These are phyloP conservation scores for Neurospora sp. DNA, from an alignment of 495 filamentous ascomycete genomes.

Conservation along the genomic window DNA sequence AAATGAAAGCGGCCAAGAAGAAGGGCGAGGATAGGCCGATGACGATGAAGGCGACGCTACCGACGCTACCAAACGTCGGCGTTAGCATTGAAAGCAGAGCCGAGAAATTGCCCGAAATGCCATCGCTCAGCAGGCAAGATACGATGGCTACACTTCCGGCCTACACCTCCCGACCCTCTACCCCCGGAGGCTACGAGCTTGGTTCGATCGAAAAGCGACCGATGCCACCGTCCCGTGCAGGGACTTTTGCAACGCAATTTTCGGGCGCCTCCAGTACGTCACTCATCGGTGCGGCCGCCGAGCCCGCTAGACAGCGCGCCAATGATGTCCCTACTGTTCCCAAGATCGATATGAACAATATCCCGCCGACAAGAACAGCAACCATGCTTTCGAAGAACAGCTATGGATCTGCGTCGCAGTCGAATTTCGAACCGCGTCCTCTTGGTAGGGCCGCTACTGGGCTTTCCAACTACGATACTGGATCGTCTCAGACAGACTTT, in stretches of 20 bases:
- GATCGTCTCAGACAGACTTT: background rate
- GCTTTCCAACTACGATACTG: background rate
- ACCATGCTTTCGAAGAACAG: slow-evolving; percentile 27
- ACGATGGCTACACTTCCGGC: slow-evolving; percentile 57
- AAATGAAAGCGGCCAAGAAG: slow-evolving; percentile 46
- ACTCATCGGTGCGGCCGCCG: slow-evolving; percentile 46
- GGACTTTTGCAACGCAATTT: slow-evolving; percentile 30
- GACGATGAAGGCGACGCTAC: slow-evolving; percentile 50
- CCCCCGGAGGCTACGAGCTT: slow-evolving; percentile 40
- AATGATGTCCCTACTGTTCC: slow-evolving; percentile 36
- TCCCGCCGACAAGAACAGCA: slow-evolving; percentile 22
- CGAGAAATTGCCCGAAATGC: slow-evolving; percentile 50
- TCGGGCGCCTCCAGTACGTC: slow-evolving; percentile 42
- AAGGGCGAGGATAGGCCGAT: slow-evolving; percentile 40
- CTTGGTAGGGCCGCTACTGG: background rate
- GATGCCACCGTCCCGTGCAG: slow-evolving; percentile 22
- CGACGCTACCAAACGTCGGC: slow-evolving; percentile 42
- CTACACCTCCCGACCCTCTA: slow-evolving; percentile 48
- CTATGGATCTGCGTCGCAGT: slow-evolving; percentile 38
- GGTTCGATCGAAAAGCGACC: slow-evolving; percentile 36
- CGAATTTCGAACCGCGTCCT: background rate
- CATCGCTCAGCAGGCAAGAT: slow-evolving; percentile 52
- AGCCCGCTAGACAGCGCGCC: slow-evolving; percentile 44
- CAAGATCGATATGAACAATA: slow-evolving; percentile 22
- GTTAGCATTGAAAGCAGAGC: slow-evolving; percentile 1